Evolutionary conservation across 495 filamentous ascomycete species (phyloP).

Genomic region (Tuber borchii): DNA sequence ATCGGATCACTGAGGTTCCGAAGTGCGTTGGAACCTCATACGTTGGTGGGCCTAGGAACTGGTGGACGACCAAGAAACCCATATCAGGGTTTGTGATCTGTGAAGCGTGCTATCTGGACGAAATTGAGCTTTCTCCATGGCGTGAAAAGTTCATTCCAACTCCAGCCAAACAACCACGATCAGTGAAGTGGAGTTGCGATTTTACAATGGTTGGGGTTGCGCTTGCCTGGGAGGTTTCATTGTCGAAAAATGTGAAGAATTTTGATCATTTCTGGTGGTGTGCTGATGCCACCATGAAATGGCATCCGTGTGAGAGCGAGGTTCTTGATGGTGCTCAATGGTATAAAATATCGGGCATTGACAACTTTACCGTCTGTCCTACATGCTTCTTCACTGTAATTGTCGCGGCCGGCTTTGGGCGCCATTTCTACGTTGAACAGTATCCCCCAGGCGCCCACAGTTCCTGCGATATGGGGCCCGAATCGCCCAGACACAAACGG

Average conservation of each 20-base stretch:
- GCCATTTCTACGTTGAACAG: neutral
- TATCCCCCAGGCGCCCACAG: neutral
- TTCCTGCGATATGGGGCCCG: neutral
- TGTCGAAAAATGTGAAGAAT: neutral
- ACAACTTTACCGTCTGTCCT: neutral
- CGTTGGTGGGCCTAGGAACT: neutral
- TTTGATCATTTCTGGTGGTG: neutral
- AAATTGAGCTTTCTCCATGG: constrained; percentile 1
- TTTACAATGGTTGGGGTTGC: neutral
- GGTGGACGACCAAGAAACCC: neutral
- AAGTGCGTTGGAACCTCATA: neutral
- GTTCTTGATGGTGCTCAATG: neutral
- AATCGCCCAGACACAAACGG: neutral
- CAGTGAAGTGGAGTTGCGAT: neutral
- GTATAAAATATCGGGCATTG: neutral
- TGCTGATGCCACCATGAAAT: neutral
- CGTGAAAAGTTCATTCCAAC: neutral
- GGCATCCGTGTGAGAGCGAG: neutral
- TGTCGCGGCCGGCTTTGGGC: neutral
- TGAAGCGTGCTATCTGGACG: neutral
- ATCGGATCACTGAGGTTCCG: constrained; percentile 1
- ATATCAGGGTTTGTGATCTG: neutral
- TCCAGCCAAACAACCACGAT: neutral
- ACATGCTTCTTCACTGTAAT: neutral
- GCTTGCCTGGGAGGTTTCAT: neutral